These are phyloP conservation scores for Ophiostoma piceae DNA, from an alignment of 2,329 filamentous ascomycete species.

Conservation along the genomic window DNA sequence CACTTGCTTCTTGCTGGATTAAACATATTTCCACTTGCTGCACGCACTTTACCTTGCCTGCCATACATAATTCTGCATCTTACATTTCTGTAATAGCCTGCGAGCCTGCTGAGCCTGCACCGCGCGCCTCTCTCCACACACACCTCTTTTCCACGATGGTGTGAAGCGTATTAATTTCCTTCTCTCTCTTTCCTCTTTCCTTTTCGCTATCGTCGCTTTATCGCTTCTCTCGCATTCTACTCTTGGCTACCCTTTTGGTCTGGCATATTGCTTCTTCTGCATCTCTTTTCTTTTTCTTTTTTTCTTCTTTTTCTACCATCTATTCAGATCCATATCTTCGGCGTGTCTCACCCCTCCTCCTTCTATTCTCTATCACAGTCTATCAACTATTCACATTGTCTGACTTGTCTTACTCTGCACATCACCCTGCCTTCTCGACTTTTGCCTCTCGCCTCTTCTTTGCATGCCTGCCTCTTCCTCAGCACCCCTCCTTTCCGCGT, in stretches of 20 bases:
- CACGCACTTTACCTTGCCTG: background rate
- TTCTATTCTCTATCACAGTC: background rate
- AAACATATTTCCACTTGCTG: background rate
- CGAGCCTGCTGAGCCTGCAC: background rate
- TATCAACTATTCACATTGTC: background rate
- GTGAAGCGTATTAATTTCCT: background rate
- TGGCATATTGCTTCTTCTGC: background rate
- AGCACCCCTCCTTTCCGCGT: background rate
- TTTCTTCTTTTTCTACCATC: background rate
- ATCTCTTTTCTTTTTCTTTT: no score
- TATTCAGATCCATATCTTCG: background rate
- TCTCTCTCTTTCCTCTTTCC: background rate
- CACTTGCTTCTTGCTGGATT: background rate
- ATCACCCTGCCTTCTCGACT: background rate
- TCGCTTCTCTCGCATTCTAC: background rate
- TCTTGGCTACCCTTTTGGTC: background rate
- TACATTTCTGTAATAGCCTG: no score
- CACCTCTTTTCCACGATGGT: slow-evolving; percentile 1
- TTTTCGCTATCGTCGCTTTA: background rate
- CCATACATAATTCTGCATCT: no score
- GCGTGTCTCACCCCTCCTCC: background rate
- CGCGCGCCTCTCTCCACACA: slow-evolving; percentile 13
- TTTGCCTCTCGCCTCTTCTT: background rate
- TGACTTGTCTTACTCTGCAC: background rate
- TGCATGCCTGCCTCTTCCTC: background rate